phyloP scores from a whole-genome alignment of 257 asterid species.

The Solanum okadae region DNA sequence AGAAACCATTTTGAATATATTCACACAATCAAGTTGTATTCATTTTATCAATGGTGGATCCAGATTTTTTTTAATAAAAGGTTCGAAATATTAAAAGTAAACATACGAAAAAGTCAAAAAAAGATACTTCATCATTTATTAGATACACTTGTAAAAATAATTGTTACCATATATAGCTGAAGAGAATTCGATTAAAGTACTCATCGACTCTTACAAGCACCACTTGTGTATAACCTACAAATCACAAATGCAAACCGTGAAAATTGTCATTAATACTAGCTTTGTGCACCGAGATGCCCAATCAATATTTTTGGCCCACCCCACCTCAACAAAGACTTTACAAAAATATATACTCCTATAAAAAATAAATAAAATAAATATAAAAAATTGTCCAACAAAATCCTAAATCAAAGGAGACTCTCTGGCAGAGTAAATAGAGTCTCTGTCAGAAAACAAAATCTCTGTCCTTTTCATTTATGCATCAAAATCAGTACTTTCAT shows the following conservation, averaged over 20 bases:
- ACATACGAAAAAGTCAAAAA: too few species aligned
- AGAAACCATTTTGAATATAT: too few species aligned
- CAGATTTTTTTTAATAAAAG: too few species aligned
- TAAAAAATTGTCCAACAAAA: not conserved
- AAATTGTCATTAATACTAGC: not conserved
- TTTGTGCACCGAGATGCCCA: not conserved
- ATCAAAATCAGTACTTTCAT: constrained; percentile 3
- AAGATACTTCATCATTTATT: too few species aligned
- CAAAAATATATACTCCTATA: not conserved
- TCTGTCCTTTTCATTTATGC: constrained; percentile 7
- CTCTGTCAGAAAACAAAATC: constrained; percentile 11
- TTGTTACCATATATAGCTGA: not conserved
- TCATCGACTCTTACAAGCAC: not conserved
- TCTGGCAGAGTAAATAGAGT: not conserved
- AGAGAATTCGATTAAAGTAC: not conserved
- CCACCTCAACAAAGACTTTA: not conserved
- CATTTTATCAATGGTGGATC: too few species aligned
- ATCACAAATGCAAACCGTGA: not conserved
- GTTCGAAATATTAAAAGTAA: too few species aligned
- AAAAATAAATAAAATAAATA: not conserved
- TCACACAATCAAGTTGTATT: too few species aligned
- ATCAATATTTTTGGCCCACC: not conserved
- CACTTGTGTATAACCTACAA: not conserved
- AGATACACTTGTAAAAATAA: too few species aligned
- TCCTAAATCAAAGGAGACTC: constrained; percentile 14